A percentile compares a stretch with the other conserved stretches of the same genome.
Evolutionary conservation across 768 basidiomycete species (phyloP).

Genomic region (Auriscalpium microsporum): DNA sequence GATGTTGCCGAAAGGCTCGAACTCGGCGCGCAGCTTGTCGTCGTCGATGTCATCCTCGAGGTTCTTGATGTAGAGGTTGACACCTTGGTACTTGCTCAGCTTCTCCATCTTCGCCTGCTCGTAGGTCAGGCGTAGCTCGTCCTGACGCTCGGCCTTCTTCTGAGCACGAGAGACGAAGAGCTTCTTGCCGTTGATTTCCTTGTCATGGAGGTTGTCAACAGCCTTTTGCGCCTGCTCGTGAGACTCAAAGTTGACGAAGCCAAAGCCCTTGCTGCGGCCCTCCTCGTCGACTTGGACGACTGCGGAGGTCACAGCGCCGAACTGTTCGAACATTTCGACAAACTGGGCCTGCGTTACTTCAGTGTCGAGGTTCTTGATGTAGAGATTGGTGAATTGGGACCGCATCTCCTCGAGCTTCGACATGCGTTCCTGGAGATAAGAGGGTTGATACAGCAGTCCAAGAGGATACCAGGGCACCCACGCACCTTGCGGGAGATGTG

Average conservation of each 20-base stretch:
- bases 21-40: constrained; percentile 92
- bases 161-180: constrained; percentile 95
- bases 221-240: constrained; percentile 92
- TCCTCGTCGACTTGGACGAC: constrained; percentile 76
- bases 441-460: constrained; percentile 1
- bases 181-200: constrained; percentile 76
- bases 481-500: constrained; percentile 92
- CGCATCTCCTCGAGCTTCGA: constrained; percentile 98
- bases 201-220: constrained; percentile 83
- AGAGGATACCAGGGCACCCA: not conserved
- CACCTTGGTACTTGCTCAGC: constrained; percentile 95
- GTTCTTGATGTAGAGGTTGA: constrained; percentile 99
- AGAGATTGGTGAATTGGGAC: constrained; percentile 95
- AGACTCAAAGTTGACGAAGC: constrained; percentile 92
- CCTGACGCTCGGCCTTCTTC: constrained; percentile 97
- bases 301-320: constrained; percentile 83
- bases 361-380: constrained; percentile 91
- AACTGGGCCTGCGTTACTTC: constrained; percentile 85
- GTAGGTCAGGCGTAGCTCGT: constrained; percentile 87
- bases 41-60: constrained; percentile 97
- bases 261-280: constrained; percentile 94
- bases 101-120: constrained; percentile 97
- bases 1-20: constrained; percentile 94
- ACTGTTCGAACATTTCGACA: constrained; percentile 65
- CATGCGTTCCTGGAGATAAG: constrained; percentile 71